Evolutionary conservation across 2,329 filamentous ascomycete genomes (phyloP).

Genomic region (Hymenoscyphus linearis): DNA sequence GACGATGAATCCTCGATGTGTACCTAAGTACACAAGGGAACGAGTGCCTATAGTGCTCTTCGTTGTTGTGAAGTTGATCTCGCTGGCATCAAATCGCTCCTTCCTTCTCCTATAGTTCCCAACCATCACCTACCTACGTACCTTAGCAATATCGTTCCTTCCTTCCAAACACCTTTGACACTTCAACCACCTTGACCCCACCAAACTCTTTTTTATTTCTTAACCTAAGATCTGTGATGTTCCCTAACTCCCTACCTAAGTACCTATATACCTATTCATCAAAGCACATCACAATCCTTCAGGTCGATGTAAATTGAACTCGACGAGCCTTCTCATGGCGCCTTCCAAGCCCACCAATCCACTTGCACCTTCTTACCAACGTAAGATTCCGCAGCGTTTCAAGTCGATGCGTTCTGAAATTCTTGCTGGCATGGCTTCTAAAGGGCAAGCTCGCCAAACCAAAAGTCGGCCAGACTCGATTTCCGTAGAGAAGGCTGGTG

Average conservation of each 20-base stretch:
- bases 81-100: neutral
- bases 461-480: neutral
- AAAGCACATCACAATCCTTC: too few relatives aligned
- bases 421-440: neutral
- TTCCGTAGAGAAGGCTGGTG: neutral
- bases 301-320: neutral
- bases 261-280: too few relatives aligned
- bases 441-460: neutral
- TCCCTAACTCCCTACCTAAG: too few relatives aligned
- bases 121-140: neutral
- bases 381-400: neutral
- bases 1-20: too few relatives aligned
- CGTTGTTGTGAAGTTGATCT: neutral
- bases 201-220: neutral
- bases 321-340: neutral
- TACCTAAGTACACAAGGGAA: too few relatives aligned
- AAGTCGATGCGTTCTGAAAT: neutral
- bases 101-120: neutral
- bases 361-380: neutral
- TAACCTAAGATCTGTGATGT: neutral
- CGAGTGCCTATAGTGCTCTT: too few relatives aligned
- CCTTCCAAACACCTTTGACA: neutral
- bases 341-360: neutral
- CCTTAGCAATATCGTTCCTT: neutral
- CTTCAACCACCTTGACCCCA: neutral